Conservation (phyloP, 345 rosid genomes). For the Gossypioides kirkii region DNA sequence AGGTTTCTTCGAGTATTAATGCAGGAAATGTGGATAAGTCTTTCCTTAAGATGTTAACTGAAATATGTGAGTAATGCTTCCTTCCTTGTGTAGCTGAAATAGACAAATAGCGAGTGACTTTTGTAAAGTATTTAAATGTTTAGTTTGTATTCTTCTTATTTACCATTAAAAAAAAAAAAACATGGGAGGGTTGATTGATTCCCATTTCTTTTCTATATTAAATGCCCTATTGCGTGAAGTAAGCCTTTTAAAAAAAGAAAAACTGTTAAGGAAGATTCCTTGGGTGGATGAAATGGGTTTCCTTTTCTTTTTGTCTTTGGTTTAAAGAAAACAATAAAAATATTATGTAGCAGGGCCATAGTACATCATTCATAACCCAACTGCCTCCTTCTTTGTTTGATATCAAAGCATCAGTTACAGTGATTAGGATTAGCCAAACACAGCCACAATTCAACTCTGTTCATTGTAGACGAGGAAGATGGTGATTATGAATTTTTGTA, state of each 20-base stretch:
- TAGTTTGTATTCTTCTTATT: background rate
- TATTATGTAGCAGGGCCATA: no score
- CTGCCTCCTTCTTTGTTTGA: background rate
- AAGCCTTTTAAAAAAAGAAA: background rate
- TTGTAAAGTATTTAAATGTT: background rate
- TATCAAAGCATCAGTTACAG: no score
- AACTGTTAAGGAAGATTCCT: no score
- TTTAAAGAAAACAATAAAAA: no score
- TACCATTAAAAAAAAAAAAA: background rate
- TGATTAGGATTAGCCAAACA: no score
- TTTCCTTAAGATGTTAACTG: conserved; percentile 18
- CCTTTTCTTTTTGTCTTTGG: no score
- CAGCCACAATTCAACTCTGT: no score
- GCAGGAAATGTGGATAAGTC: conserved; percentile 29
- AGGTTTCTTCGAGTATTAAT: conserved; percentile 16
- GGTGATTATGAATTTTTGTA: no score
- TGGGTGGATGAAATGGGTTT: no score
- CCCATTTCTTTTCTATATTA: background rate
- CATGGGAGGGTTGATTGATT: conserved; percentile 2
- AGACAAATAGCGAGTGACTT: background rate
- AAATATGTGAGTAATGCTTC: conserved; percentile 29
- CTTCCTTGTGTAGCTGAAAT: conserved; percentile 16
- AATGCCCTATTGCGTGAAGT: background rate
- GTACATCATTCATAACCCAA: background rate
- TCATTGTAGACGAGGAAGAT: no score